Conservation (phyloP, 441 rosid species). For the Erodium trifolium region DNA sequence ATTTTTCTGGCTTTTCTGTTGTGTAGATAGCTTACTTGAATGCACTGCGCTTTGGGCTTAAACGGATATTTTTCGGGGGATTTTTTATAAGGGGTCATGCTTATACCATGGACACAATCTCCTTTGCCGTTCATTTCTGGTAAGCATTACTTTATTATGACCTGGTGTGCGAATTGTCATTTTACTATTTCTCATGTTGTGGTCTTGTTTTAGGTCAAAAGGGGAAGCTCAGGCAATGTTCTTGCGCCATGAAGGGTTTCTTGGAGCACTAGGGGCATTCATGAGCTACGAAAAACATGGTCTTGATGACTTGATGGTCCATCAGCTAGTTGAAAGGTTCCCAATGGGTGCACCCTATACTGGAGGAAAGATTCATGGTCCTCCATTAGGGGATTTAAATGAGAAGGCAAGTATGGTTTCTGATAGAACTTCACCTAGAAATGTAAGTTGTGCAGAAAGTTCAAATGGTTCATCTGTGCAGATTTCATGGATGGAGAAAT, state of each 20-base stretch:
- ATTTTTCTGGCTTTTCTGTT: slow-evolving; percentile 4
- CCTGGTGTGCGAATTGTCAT: too few relatives aligned
- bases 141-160: slow-evolving; percentile 17
- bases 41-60: slow-evolving; percentile 27
- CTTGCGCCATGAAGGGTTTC: slow-evolving; percentile 96
- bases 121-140: slow-evolving; percentile 96
- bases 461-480: slow-evolving; percentile 24
- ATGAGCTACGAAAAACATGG: slow-evolving; percentile 99
- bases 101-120: slow-evolving; percentile 94
- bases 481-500: slow-evolving; percentile 99
- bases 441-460: neutral
- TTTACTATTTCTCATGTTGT: too few relatives aligned
- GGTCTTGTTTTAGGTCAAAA: slow-evolving; percentile 58
- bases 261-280: slow-evolving; percentile 97
- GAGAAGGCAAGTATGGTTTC: slow-evolving; percentile 66
- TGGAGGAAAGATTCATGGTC: slow-evolving; percentile 91
- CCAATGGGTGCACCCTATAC: slow-evolving; percentile 99
- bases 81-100: slow-evolving; percentile 89
- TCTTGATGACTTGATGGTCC: slow-evolving; percentile 88
- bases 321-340: slow-evolving; percentile 95
- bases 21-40: slow-evolving; percentile 25
- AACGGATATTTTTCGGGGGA: slow-evolving; percentile 47
- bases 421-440: slow-evolving; percentile 1
- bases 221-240: slow-evolving; percentile 97
- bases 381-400: slow-evolving; percentile 85